phyloP scores from a whole-genome alignment of 192 early-diverging fungal species.

The Pilobolus umbonatus region DNA sequence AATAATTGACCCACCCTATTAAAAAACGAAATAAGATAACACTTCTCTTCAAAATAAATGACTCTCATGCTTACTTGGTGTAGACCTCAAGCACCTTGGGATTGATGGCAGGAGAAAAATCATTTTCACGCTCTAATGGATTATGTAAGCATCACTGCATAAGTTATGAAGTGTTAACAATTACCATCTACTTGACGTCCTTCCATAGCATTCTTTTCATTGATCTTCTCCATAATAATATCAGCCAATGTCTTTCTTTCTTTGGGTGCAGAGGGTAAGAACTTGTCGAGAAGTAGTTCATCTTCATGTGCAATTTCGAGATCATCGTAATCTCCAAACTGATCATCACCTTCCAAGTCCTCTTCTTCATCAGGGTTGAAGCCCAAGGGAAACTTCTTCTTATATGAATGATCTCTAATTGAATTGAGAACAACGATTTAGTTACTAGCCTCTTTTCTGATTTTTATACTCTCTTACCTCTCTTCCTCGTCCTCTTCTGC shows the following conservation, averaged over 20 bases:
- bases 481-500: constrained; percentile 42
- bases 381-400: constrained; percentile 15
- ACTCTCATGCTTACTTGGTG: constrained; percentile 57
- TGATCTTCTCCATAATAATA: constrained; percentile 95
- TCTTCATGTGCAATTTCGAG: constrained; percentile 78
- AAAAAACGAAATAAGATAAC: constrained; percentile 6
- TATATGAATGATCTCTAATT: neutral
- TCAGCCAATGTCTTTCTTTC: constrained; percentile 91
- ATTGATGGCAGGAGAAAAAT: constrained; percentile 57
- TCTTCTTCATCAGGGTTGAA: constrained; percentile 58
- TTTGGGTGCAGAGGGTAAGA: constrained; percentile 77
- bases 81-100: constrained; percentile 94
- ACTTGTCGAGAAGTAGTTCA: constrained; percentile 82
- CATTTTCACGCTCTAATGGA: constrained; percentile 37
- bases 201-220: constrained; percentile 57
- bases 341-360: constrained; percentile 59
- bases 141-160: neutral
- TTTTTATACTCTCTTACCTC: constrained; percentile 23
- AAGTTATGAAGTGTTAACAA: neutral
- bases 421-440: neutral
- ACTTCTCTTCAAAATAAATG: neutral
- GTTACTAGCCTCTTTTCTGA: constrained; percentile 22
- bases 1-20: constrained; percentile 78
- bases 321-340: constrained; percentile 66
- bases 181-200: constrained; percentile 25